Base-by-base conservation (phyloP, 768 basidiomycete genomes). In the Lepiota brunneoincarnata region DNA sequence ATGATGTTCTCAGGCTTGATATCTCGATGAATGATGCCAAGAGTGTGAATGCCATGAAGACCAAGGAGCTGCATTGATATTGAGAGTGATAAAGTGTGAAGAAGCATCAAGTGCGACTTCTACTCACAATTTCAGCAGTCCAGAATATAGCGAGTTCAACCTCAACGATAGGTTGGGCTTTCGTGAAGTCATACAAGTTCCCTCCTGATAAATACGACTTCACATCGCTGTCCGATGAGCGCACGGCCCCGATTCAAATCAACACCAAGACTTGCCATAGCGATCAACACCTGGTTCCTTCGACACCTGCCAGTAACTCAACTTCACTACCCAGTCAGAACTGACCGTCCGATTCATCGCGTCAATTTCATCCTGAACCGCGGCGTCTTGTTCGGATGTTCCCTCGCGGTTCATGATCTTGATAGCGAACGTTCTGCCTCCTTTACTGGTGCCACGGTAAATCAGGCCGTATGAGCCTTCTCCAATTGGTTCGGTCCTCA, bases 21-120 rank as follows among this genome's bases (percentile, higher is more conserved):
- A 20, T 60, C 59, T n/a, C 59, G 56, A 31, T 60, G 59, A 36
- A 60, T 48, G 37, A 60, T 57, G 15, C 59, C 59, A n/a, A 60
- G 56, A 3, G 20, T 31, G 39, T 60, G 59, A n/a, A 60, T 21
- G 12, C 51, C 55, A 38, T 57, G 47, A 12, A 60, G 50, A 18
- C 51, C 59, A 4, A 47, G n/a, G 17, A 54, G 42, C 59, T 60
- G 44, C 18, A 24, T 24, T 3, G 11, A 6, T 20, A 10, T 15
- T 39, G 12, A 23, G 10, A 52, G 24, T 12, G 26, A 18, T n/a
- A 31, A 28, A 18, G 24, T 24, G 14, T 4, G 9, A 5, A 37
- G 9, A 37, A 15, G 31, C 11, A 10, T n/a, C n/a, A n/a, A n/a
- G n/a, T n/a, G n/a, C n/a, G 3, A 35, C 15, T 2, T 10, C 7